Percentiles rank a stretch among this genome's conserved stretches.
phyloP scores from a whole-genome alignment of 768 basidiomycete species.

The Kwoniella botswanensis region DNA sequence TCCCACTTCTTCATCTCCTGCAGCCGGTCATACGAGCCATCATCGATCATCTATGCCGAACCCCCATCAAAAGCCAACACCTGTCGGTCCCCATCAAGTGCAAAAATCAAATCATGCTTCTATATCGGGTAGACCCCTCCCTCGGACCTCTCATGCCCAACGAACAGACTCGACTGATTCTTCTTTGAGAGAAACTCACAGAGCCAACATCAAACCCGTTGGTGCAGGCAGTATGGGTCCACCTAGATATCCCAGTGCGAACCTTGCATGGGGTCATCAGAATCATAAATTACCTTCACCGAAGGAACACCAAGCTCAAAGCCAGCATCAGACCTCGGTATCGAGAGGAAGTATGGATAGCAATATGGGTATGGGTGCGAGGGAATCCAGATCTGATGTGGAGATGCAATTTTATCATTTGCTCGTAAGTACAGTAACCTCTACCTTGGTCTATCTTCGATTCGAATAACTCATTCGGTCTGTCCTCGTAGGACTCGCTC shows the following conservation, averaged over 20 bases:
- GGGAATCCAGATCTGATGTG: constrained; percentile 26
- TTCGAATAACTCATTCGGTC: background rate
- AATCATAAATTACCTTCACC: constrained; percentile 24
- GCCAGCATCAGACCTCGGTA: constrained; percentile 22
- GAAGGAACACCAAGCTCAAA: constrained; percentile 16
- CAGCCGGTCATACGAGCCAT: background rate
- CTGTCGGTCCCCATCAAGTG: background rate
- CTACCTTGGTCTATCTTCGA: no score
- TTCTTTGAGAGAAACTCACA: constrained; percentile 19
- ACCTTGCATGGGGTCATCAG: constrained; percentile 32
- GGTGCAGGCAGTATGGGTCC: constrained; percentile 16
- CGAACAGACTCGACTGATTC: constrained; percentile 5
- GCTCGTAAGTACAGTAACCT: constrained; percentile 36
- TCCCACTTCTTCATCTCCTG: background rate
- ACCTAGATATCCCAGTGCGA: constrained; percentile 34
- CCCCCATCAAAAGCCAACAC: background rate
- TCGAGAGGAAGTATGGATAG: constrained; percentile 8
- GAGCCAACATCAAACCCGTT: constrained; percentile 16
- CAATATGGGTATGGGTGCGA: background rate
- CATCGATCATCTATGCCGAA: constrained; percentile 30
- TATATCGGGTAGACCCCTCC: constrained; percentile 14
- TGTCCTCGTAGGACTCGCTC: constrained; percentile 44
- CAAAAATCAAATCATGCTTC: constrained; percentile 20
- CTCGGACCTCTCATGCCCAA: constrained; percentile 13
- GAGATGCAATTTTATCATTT: constrained; percentile 43